These are phyloP conservation scores for Phalaenopsis equestris DNA, from an alignment of 106 monocot genomes.

Conservation along the genomic window DNA sequence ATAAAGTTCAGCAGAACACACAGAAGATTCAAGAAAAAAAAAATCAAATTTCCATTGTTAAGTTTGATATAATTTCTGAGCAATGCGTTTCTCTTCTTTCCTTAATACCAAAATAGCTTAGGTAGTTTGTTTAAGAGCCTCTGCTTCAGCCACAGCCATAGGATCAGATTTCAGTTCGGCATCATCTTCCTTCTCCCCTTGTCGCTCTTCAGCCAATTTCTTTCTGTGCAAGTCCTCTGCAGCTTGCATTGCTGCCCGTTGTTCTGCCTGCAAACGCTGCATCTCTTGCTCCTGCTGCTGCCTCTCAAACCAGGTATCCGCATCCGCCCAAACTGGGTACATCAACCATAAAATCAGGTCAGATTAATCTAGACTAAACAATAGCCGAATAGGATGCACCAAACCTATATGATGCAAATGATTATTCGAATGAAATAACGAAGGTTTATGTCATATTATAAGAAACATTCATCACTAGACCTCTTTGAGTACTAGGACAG, in stretches of 20 bases:
- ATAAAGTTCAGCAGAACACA: no score
- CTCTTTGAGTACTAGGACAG: no score
- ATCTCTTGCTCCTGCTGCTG: slow-evolving; percentile 95
- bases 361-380: no score
- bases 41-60: neutral
- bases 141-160: slow-evolving; percentile 70
- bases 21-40: neutral
- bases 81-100: neutral
- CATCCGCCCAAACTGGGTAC: slow-evolving; percentile 85
- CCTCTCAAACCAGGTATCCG: slow-evolving; percentile 95
- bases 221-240: slow-evolving; percentile 83
- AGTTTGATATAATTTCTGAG: neutral
- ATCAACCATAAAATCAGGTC: neutral
- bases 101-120: neutral
- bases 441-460: no score
- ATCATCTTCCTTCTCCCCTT: slow-evolving; percentile 90
- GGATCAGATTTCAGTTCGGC: slow-evolving; percentile 43
- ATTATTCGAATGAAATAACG: no score
- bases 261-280: slow-evolving; percentile 72
- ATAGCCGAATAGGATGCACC: no score
- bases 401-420: no score
- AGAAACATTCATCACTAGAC: no score
- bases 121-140: slow-evolving; percentile 19
- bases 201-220: slow-evolving; percentile 69
- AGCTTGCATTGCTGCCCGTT: slow-evolving; percentile 66